phyloP scores from a whole-genome alignment of 768 basidiomycete species.

The Macrolepiota albuminosa region DNA sequence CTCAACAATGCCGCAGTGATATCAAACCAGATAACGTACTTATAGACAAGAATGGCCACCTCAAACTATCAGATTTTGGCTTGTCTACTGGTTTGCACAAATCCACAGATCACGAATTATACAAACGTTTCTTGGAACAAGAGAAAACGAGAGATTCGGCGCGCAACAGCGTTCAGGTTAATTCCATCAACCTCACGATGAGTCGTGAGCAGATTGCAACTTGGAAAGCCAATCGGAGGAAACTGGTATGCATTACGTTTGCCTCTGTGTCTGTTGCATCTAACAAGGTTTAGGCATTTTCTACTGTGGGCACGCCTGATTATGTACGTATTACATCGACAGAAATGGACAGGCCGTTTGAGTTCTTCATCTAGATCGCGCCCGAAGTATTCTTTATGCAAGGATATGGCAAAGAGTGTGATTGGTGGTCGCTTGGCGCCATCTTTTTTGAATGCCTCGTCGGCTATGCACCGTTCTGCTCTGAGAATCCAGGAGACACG shows the following conservation, averaged over 20 bases:
- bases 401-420: constrained; percentile 97
- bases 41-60: constrained; percentile 94
- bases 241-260: constrained; percentile 54
- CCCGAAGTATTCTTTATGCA: constrained; percentile 97
- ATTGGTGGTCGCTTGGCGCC: constrained; percentile 99
- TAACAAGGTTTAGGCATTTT: constrained; percentile 67
- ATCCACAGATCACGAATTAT: constrained; percentile 89
- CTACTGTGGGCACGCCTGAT: constrained; percentile 71
- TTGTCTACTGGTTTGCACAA: constrained; percentile 98
- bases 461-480: constrained; percentile 97
- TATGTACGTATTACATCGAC: constrained; percentile 42
- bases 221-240: constrained; percentile 98
- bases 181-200: constrained; percentile 96
- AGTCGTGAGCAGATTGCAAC: constrained; percentile 95
- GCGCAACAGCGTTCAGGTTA: constrained; percentile 96
- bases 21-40: constrained; percentile 99
- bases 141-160: constrained; percentile 60
- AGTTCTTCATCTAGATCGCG: constrained; percentile 60
- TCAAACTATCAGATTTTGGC: constrained; percentile 98
- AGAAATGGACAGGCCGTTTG: not conserved
- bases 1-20: constrained; percentile 51
- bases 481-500: constrained; percentile 94
- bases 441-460: constrained; percentile 99
- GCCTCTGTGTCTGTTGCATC: not conserved
- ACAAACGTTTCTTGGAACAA: constrained; percentile 85